These are phyloP conservation scores for Letharia lupina DNA, from an alignment of 495 filamentous ascomycete species.

Conservation along the genomic window DNA sequence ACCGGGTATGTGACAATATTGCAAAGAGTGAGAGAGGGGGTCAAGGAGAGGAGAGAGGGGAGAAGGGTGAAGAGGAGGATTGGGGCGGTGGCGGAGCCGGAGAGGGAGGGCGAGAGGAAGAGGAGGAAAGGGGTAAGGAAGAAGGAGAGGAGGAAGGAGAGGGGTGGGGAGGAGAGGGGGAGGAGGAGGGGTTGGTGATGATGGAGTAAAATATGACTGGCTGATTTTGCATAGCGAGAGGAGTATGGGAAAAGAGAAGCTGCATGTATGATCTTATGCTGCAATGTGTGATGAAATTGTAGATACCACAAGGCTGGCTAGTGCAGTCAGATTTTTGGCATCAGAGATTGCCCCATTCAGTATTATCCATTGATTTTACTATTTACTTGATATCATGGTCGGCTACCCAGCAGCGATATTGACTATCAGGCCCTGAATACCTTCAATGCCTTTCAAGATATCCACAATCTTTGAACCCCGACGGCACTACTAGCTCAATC, in stretches of 20 bases:
- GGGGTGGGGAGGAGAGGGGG: constrained; percentile 57
- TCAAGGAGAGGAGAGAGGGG: constrained; percentile 59
- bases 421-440: neutral
- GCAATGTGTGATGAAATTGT: neutral
- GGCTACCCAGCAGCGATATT: constrained; percentile 2
- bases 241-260: neutral
- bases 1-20: constrained; percentile 63
- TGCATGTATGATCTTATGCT: neutral
- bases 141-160: constrained; percentile 73
- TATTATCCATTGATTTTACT: constrained; percentile 2
- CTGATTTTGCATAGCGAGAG: neutral
- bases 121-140: constrained; percentile 77
- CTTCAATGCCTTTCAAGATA: neutral
- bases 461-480: neutral
- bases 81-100: constrained; percentile 72
- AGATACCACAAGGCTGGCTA: neutral
- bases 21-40: constrained; percentile 55
- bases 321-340: neutral
- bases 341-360: neutral
- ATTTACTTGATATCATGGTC: neutral
- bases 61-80: constrained; percentile 76
- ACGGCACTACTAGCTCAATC: neutral
- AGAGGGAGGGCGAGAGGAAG: constrained; percentile 70
- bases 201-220: neutral
- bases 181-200: constrained; percentile 58